Evolutionary conservation across 176 grass and related monocot genomes (phyloP), one percentile per base, ranked within the genome.

Genomic region (Canna indica): DNA sequence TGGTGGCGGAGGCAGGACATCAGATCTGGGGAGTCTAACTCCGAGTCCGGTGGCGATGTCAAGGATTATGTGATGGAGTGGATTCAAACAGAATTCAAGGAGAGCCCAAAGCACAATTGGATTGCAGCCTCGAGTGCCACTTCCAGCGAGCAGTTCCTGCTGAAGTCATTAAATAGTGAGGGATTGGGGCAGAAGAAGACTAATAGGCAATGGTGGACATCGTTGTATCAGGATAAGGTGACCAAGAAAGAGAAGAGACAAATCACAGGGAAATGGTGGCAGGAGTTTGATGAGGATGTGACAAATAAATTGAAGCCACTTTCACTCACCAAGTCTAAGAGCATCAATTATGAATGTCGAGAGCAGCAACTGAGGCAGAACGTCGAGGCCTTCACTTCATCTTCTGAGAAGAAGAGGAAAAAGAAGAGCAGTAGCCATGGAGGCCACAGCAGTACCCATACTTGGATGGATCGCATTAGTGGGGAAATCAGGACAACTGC

Each of bases 51-150:
- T 14, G 65, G 78, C 17, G 81, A 84, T 7, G 90, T 92, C 2
- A 99, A 99, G 72, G 94, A 99, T 72, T 99, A 99, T 80, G 94
- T 99, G 16, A 90, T 99, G 94, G 89, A 99, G 71, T 99, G 94
- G 94, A 99, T 99, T 36, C 88, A 84, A 26, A 93, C 84, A 0
- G 94, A 99, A 72, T 93, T 99, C 73, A 93, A 88, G 84, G 93
- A 90, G 80, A 67, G 89, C 14, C 94, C 94, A 0, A 99, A 90
- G 80, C 81, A 67, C 6, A 84, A 90, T 68, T 93, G 89, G 94
- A 84, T 86, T 75, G 72, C 77, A 0, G 82, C 81, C 5, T 48
- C 67, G 24, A 27, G 53, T 12, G 42, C 81, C 24, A 80, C 76
- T 11, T 33, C 78, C 25, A 64, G 78, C 22, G 30, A 47, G 25